Base-by-base conservation (phyloP, 805 yeast species). In the Hagleromyces aurorensis region DNA sequence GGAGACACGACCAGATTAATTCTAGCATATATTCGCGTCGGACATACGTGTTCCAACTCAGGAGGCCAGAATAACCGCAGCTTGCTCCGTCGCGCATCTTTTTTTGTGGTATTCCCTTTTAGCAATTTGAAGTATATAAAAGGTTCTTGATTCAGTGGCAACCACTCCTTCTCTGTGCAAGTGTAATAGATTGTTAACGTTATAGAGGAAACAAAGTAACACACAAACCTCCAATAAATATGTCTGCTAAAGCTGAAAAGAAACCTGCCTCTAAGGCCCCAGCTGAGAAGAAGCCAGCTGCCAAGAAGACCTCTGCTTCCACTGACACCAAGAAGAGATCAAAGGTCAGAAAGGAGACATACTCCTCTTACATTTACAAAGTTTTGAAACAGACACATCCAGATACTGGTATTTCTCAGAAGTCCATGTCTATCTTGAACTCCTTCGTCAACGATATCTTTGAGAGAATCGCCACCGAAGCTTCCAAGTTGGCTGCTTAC, bases 371-470 rank as follows among this genome's bases (percentile, higher is more conserved):
- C 69, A 85, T 86, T 63, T 85, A 85, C 86, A 86, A 85, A 71
- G 94, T 85, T 46, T 78, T 85, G 61, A 84, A 84, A 69, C 95
- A 85, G 72, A 85, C 94, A 42, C 95, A 85, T 69, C 95, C 95
- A 62, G 95, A 85, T 66, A 85, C 96, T 43, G 95, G 95, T 81
- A 85, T 85, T 61, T 85, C 95, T 55, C 91, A 84, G 69, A 80
- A 83, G 63, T 94, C 95, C 46, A 85, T 86, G 94, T 83, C 94
- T 41, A 86, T 86, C 65, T 78, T 85, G 91, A 86, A 86, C 80
- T 85, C 94, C 19, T 86, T 86, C 53, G 95, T 86, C 49, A 85
- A 83, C 67, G 94, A 85, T 65, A 82, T 85, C 61, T 85, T 85
- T 60, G 95, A 85, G 72, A 84, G 95, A 70, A 79, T 85, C 50